These are phyloP conservation scores for Talaromyces stipitatus DNA, from an alignment of 495 filamentous ascomycete genomes.

Conservation along the genomic window DNA sequence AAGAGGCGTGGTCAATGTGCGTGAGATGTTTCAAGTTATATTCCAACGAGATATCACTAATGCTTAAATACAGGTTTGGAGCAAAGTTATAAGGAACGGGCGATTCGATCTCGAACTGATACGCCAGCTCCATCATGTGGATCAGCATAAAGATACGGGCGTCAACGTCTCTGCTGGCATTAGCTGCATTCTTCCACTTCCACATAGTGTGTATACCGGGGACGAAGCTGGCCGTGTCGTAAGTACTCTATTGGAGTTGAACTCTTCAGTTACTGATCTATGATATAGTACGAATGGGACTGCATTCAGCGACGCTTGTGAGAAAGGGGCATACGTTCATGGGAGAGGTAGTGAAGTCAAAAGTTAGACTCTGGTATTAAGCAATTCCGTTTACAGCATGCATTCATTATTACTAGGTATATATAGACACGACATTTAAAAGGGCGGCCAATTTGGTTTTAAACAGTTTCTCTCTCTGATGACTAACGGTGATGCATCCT, in stretches of 20 bases:
- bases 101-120: constrained; percentile 55
- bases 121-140: constrained; percentile 76
- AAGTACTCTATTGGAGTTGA: constrained; percentile 19
- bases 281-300: constrained; percentile 75
- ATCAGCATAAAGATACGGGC: constrained; percentile 62
- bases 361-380: not conserved
- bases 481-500: not conserved
- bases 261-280: constrained; percentile 19
- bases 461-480: not conserved
- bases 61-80: constrained; percentile 39
- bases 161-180: constrained; percentile 74
- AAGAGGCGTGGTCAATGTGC: constrained; percentile 72
- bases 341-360: too few relatives aligned
- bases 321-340: not conserved
- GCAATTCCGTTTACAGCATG: not conserved
- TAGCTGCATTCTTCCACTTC: constrained; percentile 78
- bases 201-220: constrained; percentile 81
- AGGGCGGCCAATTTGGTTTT: not conserved
- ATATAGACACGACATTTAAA: not conserved
- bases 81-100: constrained; percentile 42
- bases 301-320: constrained; percentile 53
- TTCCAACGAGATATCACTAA: not conserved
- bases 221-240: constrained; percentile 84
- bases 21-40: not conserved
- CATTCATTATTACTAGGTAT: not conserved